Base-by-base conservation (phyloP, 768 basidiomycete species). In the Suillus brevipes region DNA sequence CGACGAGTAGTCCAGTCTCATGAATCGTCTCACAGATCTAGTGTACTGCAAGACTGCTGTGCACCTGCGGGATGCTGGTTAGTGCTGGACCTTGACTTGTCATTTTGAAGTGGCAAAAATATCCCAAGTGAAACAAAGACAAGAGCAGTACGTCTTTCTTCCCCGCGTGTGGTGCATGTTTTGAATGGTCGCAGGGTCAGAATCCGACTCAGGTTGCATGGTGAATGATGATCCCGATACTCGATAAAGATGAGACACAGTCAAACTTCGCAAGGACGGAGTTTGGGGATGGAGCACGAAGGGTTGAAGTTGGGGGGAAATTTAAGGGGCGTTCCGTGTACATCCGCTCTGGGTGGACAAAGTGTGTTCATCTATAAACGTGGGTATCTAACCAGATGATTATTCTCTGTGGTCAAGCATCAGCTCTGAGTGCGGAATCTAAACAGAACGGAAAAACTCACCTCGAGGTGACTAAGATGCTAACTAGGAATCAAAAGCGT, bases 251-350 rank as follows among this genome's bases (percentile, higher is more conserved):
- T 95, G 57, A 99, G 77, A 37, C 71, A 87, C 88, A 89, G 50
- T 76, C 71, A 72, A 84, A 87, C 64, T 80, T 78, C 16, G 57
- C 57, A 10, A 59, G 38, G 12, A 59, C 10, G 10, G 18, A 28
- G 25, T 40, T 18, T 10, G 57, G 16, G 5, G 38, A 40, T 65
- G 79, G 71, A 47, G 80, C 45, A 37, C 12, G 12, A 74, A 73
- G 45, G 74, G 67, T 76, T 77, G 38, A 81, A 66, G 75, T 82
- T 87, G 79, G 88, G 62, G 59, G 99, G 86, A 86, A 99, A 98
- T 4, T 97, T 92, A 52, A 99, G 86, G n/a, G 97, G 97, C 90
- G 97, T 97, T 66, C 97, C 96, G 78, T 99, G 97, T 56, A 99
- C 98, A 97, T 40, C 97, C 95, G 70, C 89, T 87, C 49, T 80